phyloP scores from a whole-genome alignment of 1,284 basidiomycete species.

The Rhodotorula sp. region DNA sequence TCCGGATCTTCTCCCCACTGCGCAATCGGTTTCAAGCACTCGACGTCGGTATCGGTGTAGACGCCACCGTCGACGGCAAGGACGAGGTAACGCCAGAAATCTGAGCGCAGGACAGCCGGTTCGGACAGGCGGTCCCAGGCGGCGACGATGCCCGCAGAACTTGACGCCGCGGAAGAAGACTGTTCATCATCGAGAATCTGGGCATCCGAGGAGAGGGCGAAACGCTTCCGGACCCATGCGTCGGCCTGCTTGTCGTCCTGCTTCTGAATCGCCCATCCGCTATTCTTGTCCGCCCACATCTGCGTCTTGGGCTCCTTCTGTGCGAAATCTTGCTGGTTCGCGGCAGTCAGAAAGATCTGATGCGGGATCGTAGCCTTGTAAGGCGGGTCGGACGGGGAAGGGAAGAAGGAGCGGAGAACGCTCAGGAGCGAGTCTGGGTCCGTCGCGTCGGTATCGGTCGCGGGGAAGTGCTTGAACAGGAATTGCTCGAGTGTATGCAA shows the following conservation, averaged over 20 bases:
- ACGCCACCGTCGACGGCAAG: slow-evolving; percentile 41
- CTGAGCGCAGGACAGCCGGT: slow-evolving; percentile 34
- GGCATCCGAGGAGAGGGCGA: neutral
- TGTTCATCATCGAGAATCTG: no score
- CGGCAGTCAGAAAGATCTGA: slow-evolving; percentile 20
- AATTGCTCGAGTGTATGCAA: slow-evolving; percentile 26
- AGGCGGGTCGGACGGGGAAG: neutral
- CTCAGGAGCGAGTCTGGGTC: slow-evolving; percentile 26
- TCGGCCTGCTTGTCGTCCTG: slow-evolving; percentile 20
- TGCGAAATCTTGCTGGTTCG: slow-evolving; percentile 1
- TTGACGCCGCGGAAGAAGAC: no score
- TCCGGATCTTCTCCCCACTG: slow-evolving; percentile 29
- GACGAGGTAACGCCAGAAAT: slow-evolving; percentile 43
- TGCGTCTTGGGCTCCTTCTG: neutral
- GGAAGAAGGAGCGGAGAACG: slow-evolving; percentile 25
- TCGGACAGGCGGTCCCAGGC: slow-evolving; percentile 18
- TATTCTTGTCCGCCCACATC: neutral
- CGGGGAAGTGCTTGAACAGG: slow-evolving; percentile 22
- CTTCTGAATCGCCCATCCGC: slow-evolving; percentile 3
- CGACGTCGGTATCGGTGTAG: slow-evolving; percentile 41
- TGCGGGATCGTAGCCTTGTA: slow-evolving; percentile 4
- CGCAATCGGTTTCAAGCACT: slow-evolving; percentile 34
- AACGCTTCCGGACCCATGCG: slow-evolving; percentile 18
- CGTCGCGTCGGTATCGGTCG: slow-evolving; percentile 3
- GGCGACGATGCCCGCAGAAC: slow-evolving; percentile 3